Percentiles rank a stretch among this genome's conserved stretches.
phyloP scores from a whole-genome alignment of 176 grass and related monocot species.

The Aegilops sharonensis region DNA sequence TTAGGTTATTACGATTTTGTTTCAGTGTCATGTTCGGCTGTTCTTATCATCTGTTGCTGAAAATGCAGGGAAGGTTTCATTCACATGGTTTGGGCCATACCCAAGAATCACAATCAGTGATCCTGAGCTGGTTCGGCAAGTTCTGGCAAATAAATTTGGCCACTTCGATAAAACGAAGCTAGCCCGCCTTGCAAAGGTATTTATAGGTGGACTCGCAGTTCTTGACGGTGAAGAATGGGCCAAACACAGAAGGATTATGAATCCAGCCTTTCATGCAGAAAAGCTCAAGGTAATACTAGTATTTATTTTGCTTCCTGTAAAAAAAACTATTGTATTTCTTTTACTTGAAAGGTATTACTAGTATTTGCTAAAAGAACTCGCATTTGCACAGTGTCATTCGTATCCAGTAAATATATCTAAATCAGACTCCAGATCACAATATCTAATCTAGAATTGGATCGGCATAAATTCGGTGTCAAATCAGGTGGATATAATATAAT shows the following conservation, averaged over 20 bases:
- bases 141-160: slow-evolving; percentile 42
- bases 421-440: neutral
- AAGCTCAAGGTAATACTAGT: slow-evolving; percentile 48
- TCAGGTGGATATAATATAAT: too few relatives aligned
- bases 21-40: too few relatives aligned
- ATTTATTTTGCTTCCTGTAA: neutral
- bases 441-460: neutral
- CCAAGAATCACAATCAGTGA: slow-evolving; percentile 44
- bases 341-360: slow-evolving; percentile 27
- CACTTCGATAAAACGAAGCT: slow-evolving; percentile 27
- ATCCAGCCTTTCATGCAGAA: slow-evolving; percentile 62
- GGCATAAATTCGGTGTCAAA: neutral
- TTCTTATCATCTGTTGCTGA: neutral
- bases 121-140: slow-evolving; percentile 39
- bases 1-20: neutral
- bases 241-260: slow-evolving; percentile 64
- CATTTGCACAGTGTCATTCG: too few relatives aligned
- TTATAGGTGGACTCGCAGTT: slow-evolving; percentile 30
- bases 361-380: neutral
- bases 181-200: neutral
- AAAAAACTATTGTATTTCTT: neutral
- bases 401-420: neutral
- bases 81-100: slow-evolving; percentile 53
- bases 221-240: slow-evolving; percentile 63
- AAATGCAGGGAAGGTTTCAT: slow-evolving; percentile 43